Percentiles rank a stretch among this genome's conserved stretches.
phyloP scores from a whole-genome alignment of 495 filamentous ascomycete species.

The Amorphotheca resinae region DNA sequence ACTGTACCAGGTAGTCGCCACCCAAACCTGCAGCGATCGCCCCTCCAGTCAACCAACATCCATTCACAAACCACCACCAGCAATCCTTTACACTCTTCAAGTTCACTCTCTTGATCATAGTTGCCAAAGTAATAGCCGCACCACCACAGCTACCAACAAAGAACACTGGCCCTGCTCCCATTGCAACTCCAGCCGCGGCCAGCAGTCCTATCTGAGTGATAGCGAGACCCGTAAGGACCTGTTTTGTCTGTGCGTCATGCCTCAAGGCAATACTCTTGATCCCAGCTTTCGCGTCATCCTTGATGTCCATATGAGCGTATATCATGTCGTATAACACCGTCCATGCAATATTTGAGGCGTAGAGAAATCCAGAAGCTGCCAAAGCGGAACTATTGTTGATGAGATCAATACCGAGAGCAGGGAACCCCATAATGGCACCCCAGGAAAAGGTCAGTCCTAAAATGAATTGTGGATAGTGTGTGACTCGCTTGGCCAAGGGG shows the following conservation, averaged over 20 bases:
- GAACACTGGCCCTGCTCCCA: constrained; percentile 73
- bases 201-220: constrained; percentile 67
- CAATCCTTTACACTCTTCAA: constrained; percentile 75
- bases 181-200: constrained; percentile 57
- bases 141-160: constrained; percentile 78
- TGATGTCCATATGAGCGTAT: constrained; percentile 97
- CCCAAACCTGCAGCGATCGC: constrained; percentile 37
- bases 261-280: constrained; percentile 92
- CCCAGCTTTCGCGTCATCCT: constrained; percentile 81
- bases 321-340: constrained; percentile 97
- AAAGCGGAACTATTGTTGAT: constrained; percentile 51
- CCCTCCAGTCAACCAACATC: constrained; percentile 44
- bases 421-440: constrained; percentile 96
- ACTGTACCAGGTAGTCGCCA: constrained; percentile 36
- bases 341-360: constrained; percentile 82
- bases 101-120: constrained; percentile 84
- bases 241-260: constrained; percentile 80
- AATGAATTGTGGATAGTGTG: constrained; percentile 88
- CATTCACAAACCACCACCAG: constrained; percentile 90
- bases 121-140: constrained; percentile 56
- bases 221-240: constrained; percentile 65
- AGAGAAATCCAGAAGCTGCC: constrained; percentile 58
- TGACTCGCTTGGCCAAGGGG: constrained; percentile 85
- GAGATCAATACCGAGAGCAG: constrained; percentile 76
- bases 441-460: constrained; percentile 90